A percentile compares a stretch with the other conserved stretches of the same genome.
Conservation (phyloP, 345 rosid genomes). For the Aegle marmelos region DNA sequence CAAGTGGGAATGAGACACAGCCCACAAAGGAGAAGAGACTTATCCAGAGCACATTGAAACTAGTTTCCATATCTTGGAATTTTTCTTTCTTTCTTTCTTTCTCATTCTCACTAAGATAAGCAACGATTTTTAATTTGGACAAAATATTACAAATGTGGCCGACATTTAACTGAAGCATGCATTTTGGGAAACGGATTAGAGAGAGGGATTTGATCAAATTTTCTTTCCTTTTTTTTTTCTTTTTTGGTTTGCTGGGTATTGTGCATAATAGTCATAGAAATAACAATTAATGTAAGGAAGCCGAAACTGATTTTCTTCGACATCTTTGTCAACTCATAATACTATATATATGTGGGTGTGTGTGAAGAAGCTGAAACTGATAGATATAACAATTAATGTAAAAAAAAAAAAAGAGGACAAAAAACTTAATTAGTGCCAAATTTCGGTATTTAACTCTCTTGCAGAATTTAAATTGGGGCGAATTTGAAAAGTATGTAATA, state of each 20-base stretch:
- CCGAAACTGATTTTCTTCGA: too few species aligned
- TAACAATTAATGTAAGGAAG: too few species aligned
- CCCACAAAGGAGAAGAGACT: not conserved
- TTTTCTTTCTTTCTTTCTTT: not conserved
- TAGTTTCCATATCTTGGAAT: not conserved
- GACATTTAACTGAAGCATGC: not conserved
- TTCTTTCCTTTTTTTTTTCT: not conserved
- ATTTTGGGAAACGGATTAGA: not conserved
- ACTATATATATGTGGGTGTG: not conserved
- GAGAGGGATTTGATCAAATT: too few species aligned
- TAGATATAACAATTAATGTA: too few species aligned
- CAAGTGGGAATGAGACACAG: not conserved
- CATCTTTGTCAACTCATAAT: not conserved
- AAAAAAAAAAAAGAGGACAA: too few species aligned
- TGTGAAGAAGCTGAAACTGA: not conserved
- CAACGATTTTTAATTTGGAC: not conserved
- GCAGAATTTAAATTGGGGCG: too few species aligned
- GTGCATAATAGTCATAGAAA: too few species aligned
- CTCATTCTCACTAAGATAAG: not conserved
- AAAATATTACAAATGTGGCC: too few species aligned
- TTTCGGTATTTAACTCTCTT: too few species aligned
- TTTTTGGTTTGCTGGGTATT: not conserved
- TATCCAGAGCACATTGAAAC: not conserved
- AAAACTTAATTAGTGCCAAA: too few species aligned
- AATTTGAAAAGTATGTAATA: too few species aligned